Percentiles rank a stretch among this genome's conserved stretches.
These are phyloP conservation scores for Canna indica DNA, from an alignment of 176 grass and related monocot species.

Conservation along the genomic window DNA sequence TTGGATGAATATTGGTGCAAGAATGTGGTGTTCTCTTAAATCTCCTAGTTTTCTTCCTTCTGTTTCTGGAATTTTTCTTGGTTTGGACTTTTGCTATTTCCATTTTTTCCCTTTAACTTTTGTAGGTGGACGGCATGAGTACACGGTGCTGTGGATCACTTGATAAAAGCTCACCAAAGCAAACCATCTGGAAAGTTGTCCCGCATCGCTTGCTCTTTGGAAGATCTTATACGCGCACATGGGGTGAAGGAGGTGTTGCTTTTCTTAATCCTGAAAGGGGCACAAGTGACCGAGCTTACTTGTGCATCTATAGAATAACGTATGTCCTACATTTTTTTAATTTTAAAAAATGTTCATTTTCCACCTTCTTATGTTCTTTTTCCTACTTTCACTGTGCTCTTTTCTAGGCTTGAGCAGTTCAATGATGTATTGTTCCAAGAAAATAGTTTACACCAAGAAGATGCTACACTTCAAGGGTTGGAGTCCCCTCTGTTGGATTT, in stretches of 20 bases:
- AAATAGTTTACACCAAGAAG: constrained; percentile 46
- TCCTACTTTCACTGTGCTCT: constrained; percentile 17
- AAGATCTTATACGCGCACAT: constrained; percentile 41
- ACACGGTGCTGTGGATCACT: constrained; percentile 49
- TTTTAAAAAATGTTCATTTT: not conserved
- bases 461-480: constrained; percentile 11
- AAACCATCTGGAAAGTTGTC: constrained; percentile 62
- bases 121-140: constrained; percentile 72
- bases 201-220: constrained; percentile 81
- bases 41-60: no score
- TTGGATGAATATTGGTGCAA: no score
- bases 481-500: constrained; percentile 49
- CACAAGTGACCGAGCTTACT: constrained; percentile 42
- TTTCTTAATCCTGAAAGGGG: constrained; percentile 68
- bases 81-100: constrained; percentile 16
- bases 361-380: constrained; percentile 1
- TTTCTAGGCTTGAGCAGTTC: constrained; percentile 81
- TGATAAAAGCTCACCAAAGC: constrained; percentile 55
- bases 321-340: constrained; percentile 23
- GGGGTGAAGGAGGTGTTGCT: constrained; percentile 85
- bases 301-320: constrained; percentile 98
- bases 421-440: constrained; percentile 89
- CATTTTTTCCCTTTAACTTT: constrained; percentile 15
- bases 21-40: no score
- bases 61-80: constrained; percentile 8